Evolutionary conservation across 2,329 filamentous ascomycete species (phyloP), one percentile per base, ranked within the genome.

Genomic region (Malbranchea cinnamomea): DNA sequence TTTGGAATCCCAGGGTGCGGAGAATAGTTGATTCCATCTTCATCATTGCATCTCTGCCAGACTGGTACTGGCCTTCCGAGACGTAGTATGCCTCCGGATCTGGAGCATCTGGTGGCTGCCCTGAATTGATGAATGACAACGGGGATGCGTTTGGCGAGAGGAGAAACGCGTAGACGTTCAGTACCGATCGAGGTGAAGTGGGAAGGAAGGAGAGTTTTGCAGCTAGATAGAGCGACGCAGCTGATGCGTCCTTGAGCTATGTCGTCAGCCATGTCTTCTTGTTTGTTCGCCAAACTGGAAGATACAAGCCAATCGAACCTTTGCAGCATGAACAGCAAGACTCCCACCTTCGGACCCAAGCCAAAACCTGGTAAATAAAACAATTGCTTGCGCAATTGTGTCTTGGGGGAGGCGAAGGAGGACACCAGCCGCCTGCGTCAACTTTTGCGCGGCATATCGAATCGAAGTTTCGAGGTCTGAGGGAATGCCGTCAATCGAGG

Each of bases 111-210:
- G 44, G 35, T 6, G 39, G 30, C 10, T 50, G 46, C 14, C 40
- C 31, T 4, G 45, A 41, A 36, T 51, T 49, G 44, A 51, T 38
- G 49, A 51, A 49, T 59, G 57, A 52, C 63, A 67, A 49, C 15
- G 67, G 60, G 0, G 74, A 76, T 14, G 60, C 57, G 1, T 56
- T 46, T 26, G 68, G 52, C 0, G 78, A 80, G 22, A 74, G 58
- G 4, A 95, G 73, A 53, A 87, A 92, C 22, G 73, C 68, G 55
- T 91, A 93, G 36, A 87, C 77, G 49, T 85, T 89, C 35, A 84
- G 67, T 22, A 94, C 62, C 41, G 84, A 84, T 41, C 84, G 74
- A 1, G 82, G 72, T 8, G 78, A 78, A 35, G 78, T 73, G 2
- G 84, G 78, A 28, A 71, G 65, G 3, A 81, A 71, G 14, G 84